Evolutionary conservation across 2,329 filamentous ascomycete species (phyloP).

Genomic region (Fusarium phyllophilum): DNA sequence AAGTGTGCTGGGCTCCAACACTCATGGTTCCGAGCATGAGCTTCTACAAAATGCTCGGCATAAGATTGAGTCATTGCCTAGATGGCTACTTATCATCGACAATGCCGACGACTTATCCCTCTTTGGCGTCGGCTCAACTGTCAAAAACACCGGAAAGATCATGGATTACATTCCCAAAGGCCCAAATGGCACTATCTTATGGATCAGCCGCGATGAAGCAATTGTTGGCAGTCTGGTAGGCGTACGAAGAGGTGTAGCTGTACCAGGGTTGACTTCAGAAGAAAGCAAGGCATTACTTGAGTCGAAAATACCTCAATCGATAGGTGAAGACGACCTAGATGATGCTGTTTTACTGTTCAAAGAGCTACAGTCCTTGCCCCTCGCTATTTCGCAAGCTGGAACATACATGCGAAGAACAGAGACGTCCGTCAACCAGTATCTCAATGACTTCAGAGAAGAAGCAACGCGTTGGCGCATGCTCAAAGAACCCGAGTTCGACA

Average conservation of each 20-base stretch:
- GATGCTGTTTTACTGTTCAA: too few species aligned
- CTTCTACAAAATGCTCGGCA: constrained; percentile 31
- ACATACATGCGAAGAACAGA: constrained; percentile 46
- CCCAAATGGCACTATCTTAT: constrained; percentile 43
- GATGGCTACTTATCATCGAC: constrained; percentile 49
- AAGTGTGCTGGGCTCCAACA: not conserved
- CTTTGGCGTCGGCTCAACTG: constrained; percentile 40
- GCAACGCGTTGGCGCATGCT: constrained; percentile 39
- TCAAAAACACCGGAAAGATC: too few species aligned
- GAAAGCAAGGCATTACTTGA: constrained; percentile 30
- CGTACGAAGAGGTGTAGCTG: constrained; percentile 30
- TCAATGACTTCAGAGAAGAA: constrained; percentile 37
- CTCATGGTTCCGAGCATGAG: constrained; percentile 31
- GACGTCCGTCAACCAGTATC: constrained; percentile 39
- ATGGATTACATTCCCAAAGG: constrained; percentile 41
- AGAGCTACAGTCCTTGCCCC: constrained; percentile 45
- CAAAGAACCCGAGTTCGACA: constrained; percentile 38
- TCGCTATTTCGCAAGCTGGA: constrained; percentile 48
- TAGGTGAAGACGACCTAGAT: too few species aligned
- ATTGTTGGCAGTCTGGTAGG: constrained; percentile 44
- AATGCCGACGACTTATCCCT: constrained; percentile 48
- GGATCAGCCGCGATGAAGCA: constrained; percentile 47
- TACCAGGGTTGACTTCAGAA: constrained; percentile 35
- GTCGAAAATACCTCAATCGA: too few species aligned
- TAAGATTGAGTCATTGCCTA: constrained; percentile 21